phyloP scores from a whole-genome alignment of 2,329 filamentous ascomycete species.

The Botrytis tulipae region DNA sequence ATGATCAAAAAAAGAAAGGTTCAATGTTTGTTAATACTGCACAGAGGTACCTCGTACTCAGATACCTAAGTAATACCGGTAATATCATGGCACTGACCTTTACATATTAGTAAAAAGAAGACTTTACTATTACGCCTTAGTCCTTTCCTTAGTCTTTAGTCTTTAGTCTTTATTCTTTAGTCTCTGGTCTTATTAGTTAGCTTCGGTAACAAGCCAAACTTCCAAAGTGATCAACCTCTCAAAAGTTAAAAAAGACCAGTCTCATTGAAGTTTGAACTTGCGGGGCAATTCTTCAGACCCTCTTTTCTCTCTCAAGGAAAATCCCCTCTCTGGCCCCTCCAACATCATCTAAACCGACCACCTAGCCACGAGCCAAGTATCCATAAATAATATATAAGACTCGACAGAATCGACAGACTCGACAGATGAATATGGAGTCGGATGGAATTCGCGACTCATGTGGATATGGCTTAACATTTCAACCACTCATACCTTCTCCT shows the following conservation, averaged over 20 bases:
- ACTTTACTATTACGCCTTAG: neutral
- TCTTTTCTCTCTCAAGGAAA: neutral
- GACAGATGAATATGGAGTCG: neutral
- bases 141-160: too few species aligned
- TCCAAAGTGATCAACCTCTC: neutral
- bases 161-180: neutral
- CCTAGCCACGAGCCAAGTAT: constrained; percentile 8
- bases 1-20: neutral
- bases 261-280: neutral
- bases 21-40: neutral
- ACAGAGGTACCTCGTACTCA: neutral
- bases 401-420: neutral
- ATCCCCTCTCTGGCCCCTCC: neutral
- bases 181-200: neutral
- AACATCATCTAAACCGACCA: neutral
- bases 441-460: constrained; percentile 4
- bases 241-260: neutral
- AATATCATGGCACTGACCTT: neutral
- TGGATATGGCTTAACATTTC: neutral
- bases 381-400: neutral
- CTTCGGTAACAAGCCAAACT: neutral
- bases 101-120: neutral
- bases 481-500: neutral
- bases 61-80: neutral
- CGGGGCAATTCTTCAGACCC: neutral